Conservation (phyloP, 2,329 filamentous ascomycete genomes). For the Colletotrichum australisinense region DNA sequence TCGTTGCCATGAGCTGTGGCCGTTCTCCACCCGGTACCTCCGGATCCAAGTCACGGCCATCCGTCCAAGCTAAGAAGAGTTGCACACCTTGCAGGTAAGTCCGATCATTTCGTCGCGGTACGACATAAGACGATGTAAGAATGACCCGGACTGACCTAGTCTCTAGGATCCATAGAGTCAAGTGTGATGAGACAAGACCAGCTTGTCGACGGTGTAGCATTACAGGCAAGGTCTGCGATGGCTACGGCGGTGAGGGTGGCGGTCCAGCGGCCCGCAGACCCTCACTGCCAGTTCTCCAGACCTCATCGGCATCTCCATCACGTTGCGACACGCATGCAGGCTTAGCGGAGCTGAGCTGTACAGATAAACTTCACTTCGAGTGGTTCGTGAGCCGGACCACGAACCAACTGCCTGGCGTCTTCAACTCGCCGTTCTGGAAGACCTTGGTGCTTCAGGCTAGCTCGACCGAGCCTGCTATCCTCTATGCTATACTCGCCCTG, state of each 20-base stretch:
- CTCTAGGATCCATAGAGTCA: conserved; percentile 39
- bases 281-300: background rate
- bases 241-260: conserved; percentile 39
- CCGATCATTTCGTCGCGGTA: background rate
- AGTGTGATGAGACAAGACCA: conserved; percentile 40
- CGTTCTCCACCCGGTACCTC: background rate
- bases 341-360: background rate
- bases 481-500: conserved; percentile 49
- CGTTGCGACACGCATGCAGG: background rate
- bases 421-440: conserved; percentile 51
- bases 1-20: background rate
- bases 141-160: background rate
- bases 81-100: conserved; percentile 35
- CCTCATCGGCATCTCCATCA: background rate
- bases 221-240: conserved; percentile 39
- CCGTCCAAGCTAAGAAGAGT: background rate
- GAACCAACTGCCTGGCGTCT: conserved; percentile 50
- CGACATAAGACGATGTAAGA: background rate
- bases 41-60: background rate
- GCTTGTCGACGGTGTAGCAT: conserved; percentile 38
- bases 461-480: conserved; percentile 49
- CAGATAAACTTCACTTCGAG: conserved; percentile 46
- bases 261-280: background rate
- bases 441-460: conserved; percentile 50
- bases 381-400: conserved; percentile 56